A percentile compares a stretch with the other conserved stretches of the same genome.
These are phyloP conservation scores for Pythium rishiriense DNA, from an alignment of 352 stramenopile species.

Conservation along the genomic window DNA sequence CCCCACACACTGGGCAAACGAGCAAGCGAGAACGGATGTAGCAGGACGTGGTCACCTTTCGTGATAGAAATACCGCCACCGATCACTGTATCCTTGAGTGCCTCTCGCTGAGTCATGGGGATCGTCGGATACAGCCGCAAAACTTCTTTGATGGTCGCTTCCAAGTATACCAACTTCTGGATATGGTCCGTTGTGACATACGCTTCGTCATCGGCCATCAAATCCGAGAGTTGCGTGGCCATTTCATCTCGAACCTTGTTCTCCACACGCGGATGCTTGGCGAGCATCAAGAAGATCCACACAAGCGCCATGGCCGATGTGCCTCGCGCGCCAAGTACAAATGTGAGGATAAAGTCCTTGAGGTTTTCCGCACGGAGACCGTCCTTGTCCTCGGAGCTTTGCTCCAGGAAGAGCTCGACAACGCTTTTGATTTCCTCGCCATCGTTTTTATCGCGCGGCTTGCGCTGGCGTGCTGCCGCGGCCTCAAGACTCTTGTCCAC, in stretches of 20 bases:
- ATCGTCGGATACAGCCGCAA: conserved; percentile 64
- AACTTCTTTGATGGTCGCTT: conserved; percentile 59
- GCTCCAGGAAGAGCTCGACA: conserved; percentile 4
- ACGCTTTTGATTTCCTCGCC: conserved; percentile 18
- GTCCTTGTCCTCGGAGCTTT: not conserved
- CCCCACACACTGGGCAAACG: conserved; percentile 25
- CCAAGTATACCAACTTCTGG: conserved; percentile 55
- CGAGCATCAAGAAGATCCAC: conserved; percentile 74
- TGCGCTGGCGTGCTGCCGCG: conserved; percentile 17
- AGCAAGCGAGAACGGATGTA: conserved; percentile 31
- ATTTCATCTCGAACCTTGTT: conserved; percentile 51
- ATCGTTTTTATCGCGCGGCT: not conserved
- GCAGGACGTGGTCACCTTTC: not conserved
- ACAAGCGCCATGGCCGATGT: conserved; percentile 66
- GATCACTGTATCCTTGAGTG: conserved; percentile 58
- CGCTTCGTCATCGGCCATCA: conserved; percentile 22
- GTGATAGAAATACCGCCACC: not conserved
- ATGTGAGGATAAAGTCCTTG: conserved; percentile 16
- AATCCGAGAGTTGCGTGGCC: conserved; percentile 19
- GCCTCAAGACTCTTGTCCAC: conserved; percentile 30
- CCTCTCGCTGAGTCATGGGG: conserved; percentile 55
- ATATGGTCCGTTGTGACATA: conserved; percentile 52
- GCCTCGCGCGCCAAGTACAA: conserved; percentile 74
- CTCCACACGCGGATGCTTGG: conserved; percentile 51
- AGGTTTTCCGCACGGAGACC: not conserved